A percentile compares a stretch with the other conserved stretches of the same genome.
Conservation (phyloP, 192 early-diverging fungal species). For the Mortierella hygrophila region DNA sequence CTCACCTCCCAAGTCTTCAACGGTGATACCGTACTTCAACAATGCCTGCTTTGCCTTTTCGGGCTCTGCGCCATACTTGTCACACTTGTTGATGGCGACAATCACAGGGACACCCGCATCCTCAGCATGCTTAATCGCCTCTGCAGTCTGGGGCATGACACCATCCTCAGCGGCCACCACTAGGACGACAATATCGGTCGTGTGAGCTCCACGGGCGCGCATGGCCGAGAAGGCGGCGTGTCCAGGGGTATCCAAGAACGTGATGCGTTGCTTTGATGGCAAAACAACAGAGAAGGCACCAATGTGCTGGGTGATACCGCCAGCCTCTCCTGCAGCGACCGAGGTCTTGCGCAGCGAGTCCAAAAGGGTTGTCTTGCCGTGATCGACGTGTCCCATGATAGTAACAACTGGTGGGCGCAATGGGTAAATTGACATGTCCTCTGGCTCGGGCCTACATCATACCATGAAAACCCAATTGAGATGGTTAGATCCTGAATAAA, state of each 20-base stretch:
- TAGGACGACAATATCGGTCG: constrained; percentile 96
- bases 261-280: constrained; percentile 81
- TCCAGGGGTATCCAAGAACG: constrained; percentile 97
- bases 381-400: constrained; percentile 98
- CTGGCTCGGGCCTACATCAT: constrained; percentile 67
- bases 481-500: background rate
- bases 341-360: constrained; percentile 93
- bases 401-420: constrained; percentile 93
- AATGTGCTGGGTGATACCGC: constrained; percentile 99
- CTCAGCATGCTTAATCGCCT: constrained; percentile 93
- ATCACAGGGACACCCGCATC: constrained; percentile 90
- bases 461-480: background rate
- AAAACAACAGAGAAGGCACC: constrained; percentile 91
- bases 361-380: constrained; percentile 95
- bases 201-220: constrained; percentile 92
- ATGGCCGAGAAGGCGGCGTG: constrained; percentile 97
- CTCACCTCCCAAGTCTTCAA: constrained; percentile 96
- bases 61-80: constrained; percentile 86
- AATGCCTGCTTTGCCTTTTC: constrained; percentile 74
- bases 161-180: constrained; percentile 98
- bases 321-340: constrained; percentile 92
- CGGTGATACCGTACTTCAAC: constrained; percentile 81
- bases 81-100: constrained; percentile 98
- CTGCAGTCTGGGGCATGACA: constrained; percentile 97
- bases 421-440: constrained; percentile 81